Base-by-base conservation (phyloP, 345 rosid species). In the Syzygium aqueum region DNA sequence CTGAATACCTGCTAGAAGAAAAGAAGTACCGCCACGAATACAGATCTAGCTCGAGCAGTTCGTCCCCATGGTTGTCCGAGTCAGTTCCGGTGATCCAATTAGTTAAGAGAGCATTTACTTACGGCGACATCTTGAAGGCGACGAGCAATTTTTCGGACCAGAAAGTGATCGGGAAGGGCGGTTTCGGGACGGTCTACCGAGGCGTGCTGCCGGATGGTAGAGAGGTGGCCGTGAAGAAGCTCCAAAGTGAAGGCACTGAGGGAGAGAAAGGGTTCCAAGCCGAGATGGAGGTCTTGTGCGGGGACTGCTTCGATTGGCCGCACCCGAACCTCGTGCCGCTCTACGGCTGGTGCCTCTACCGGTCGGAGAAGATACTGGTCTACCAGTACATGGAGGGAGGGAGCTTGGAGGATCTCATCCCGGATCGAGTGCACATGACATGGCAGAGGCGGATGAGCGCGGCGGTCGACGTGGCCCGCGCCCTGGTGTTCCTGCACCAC, bases 351-450 rank as follows among this genome's bases (percentile, higher is more conserved):
- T 95, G 98, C 90, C 93, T 95, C 21, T 90, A 96, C 73, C 93
- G 97, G 28, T 93, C 94, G 49, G 94, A 96, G 90, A 97, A 95
- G 88, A 92, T 97, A 73, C 43, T 97, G 85, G 98, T 97, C 85
- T 97, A 97, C 17, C 96, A 96, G 87, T 97, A 93, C 93, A 96
- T 97, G 97, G 94, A 89, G 90, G 98, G 98, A 0, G 99, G 99
- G 63, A 95, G 93, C 93, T 89, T 97, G 86, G 98, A 97, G 85
- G 99, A 97, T 84, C 90, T 92, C n/a, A 88, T 97, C 53, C 85
- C 95, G 3, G 98, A 96, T 50, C 90, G 94, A 88, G 86, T 86
- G 82, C 92, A 87, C 87, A 91, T 97, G 77, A 89, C 94, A 27
- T 95, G 98, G 98, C 87, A 90, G 67, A 90, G 88, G 87, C 94